A percentile compares a stretch with the other conserved stretches of the same genome.
Conservation (phyloP, 495 filamentous ascomycete genomes). For the Penicillium paxilli region DNA sequence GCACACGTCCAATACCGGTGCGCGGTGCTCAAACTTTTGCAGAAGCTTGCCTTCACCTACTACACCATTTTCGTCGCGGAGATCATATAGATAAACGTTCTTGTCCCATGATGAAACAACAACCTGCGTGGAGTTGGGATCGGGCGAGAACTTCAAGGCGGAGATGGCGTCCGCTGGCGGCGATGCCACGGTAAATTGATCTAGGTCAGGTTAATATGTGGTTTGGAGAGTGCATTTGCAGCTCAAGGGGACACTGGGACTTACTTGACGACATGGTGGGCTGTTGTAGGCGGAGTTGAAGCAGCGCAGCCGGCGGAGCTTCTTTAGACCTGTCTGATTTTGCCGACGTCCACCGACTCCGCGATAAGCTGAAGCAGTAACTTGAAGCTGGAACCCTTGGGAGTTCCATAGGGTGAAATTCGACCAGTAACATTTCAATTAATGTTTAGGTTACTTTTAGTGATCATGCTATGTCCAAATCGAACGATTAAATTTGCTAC, state of each 20-base stretch:
- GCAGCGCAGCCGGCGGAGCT: not conserved
- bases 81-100: conserved; percentile 87
- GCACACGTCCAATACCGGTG: conserved; percentile 88
- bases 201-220: conserved; percentile 16
- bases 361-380: not conserved
- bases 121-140: conserved; percentile 61
- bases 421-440: too few relatives aligned
- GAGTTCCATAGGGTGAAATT: too few relatives aligned
- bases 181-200: conserved; percentile 47
- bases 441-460: too few relatives aligned
- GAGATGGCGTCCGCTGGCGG: conserved; percentile 91
- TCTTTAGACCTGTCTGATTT: not conserved
- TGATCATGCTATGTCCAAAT: too few relatives aligned
- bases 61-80: conserved; percentile 56
- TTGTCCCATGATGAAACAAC: conserved; percentile 95
- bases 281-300: not conserved
- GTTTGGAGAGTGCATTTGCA: not conserved
- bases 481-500: too few relatives aligned
- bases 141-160: conserved; percentile 78
- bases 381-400: too few relatives aligned
- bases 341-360: not conserved
- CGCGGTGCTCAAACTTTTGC: conserved; percentile 74
- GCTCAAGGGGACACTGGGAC: conserved; percentile 5
- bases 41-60: conserved; percentile 61
- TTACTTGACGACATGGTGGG: conserved; percentile 41